Conservation (phyloP, 495 filamentous ascomycete species). For the Penicillium robsamsonii region DNA sequence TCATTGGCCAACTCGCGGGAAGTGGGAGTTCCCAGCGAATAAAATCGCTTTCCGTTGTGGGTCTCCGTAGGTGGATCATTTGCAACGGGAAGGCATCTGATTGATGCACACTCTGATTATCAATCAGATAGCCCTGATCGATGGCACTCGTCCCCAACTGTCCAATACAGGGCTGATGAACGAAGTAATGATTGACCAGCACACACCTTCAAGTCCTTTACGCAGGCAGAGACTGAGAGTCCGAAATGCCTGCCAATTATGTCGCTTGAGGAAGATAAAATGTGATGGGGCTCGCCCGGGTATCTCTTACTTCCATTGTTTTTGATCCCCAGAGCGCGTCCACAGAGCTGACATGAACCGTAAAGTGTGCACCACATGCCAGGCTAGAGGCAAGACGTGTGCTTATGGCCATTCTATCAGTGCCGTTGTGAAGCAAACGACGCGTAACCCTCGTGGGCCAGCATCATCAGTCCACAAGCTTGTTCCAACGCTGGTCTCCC, state of each 20-base stretch:
- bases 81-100: neutral
- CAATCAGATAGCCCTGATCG: neutral
- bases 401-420: neutral
- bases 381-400: neutral
- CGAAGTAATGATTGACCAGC: neutral
- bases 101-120: neutral
- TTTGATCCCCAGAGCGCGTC: neutral
- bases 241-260: neutral
- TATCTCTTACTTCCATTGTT: neutral
- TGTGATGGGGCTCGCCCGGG: neutral
- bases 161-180: neutral
- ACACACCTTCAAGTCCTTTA: neutral
- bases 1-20: neutral
- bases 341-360: neutral
- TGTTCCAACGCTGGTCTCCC: neutral
- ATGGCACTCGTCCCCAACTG: neutral
- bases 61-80: neutral
- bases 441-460: neutral
- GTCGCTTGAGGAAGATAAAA: neutral
- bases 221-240: neutral
- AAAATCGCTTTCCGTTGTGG: neutral
- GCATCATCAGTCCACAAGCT: neutral
- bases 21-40: neutral
- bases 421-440: neutral
- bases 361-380: neutral